Conservation (phyloP, 2,329 filamentous ascomycete genomes). For the Claviceps humidiphila region DNA sequence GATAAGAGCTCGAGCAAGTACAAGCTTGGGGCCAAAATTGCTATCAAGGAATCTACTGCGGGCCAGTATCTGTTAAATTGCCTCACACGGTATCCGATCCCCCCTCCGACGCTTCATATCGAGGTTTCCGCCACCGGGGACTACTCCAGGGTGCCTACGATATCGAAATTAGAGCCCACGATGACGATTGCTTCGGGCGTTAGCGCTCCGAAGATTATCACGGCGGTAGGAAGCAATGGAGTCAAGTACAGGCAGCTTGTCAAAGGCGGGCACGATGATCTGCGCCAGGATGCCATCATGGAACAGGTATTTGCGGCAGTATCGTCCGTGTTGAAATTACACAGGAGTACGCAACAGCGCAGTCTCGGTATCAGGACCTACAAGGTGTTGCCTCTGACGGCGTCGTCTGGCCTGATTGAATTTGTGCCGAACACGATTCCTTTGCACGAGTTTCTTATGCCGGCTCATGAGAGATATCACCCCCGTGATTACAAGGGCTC, state of each 20-base stretch:
- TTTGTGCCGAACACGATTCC: slow-evolving; percentile 92
- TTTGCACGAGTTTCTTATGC: slow-evolving; percentile 81
- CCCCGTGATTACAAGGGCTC: slow-evolving; percentile 69
- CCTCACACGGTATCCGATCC: slow-evolving; percentile 55
- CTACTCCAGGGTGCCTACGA: slow-evolving; percentile 65
- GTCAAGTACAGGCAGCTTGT: slow-evolving; percentile 76
- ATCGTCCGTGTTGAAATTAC: slow-evolving; percentile 74
- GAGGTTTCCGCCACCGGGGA: slow-evolving; percentile 58
- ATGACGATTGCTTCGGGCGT: slow-evolving; percentile 83
- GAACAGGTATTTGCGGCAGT: slow-evolving; percentile 98
- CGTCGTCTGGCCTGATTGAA: slow-evolving; percentile 82
- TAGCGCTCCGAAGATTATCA: slow-evolving; percentile 88
- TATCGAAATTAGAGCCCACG: slow-evolving; percentile 55
- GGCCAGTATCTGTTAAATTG: slow-evolving; percentile 50
- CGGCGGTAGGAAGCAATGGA: slow-evolving; percentile 66
- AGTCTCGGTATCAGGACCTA: slow-evolving; percentile 89
- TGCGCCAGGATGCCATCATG: slow-evolving; percentile 97
- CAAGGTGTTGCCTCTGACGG: slow-evolving; percentile 83
- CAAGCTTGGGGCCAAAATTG: slow-evolving; percentile 53
- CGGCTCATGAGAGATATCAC: slow-evolving; percentile 76
- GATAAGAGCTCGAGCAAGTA: slow-evolving; percentile 51
- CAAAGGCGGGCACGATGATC: slow-evolving; percentile 90
- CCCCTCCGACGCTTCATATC: slow-evolving; percentile 81
- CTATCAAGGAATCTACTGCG: slow-evolving; percentile 48
- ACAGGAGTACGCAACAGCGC: slow-evolving; percentile 76